Evolutionary conservation across 805 yeast species (phyloP).

Genomic region (Kazachstania kunashirensis): DNA sequence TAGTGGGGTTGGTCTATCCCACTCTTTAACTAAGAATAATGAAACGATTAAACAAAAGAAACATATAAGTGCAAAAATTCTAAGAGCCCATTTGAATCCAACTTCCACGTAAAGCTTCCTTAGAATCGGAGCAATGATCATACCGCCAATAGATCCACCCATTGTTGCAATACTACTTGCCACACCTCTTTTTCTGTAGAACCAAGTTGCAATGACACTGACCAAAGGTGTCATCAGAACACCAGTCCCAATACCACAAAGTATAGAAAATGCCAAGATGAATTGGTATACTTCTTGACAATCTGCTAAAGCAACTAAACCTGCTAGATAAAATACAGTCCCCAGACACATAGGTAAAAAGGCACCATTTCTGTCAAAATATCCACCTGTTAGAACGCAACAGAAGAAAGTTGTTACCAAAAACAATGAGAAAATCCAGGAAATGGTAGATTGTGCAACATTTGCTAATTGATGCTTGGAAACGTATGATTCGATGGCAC

Average conservation of each 20-base stretch:
- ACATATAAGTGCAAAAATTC: conserved; percentile 43
- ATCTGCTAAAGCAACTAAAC: conserved; percentile 48
- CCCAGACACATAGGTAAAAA: conserved; percentile 37
- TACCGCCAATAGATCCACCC: conserved; percentile 54
- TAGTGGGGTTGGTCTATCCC: conserved; percentile 24
- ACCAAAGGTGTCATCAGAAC: conserved; percentile 52
- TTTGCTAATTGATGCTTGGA: conserved; percentile 42
- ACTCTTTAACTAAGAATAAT: conserved; percentile 33
- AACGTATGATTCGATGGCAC: conserved; percentile 59
- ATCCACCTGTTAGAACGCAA: conserved; percentile 46
- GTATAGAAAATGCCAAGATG: conserved; percentile 46
- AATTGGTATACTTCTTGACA: conserved; percentile 50
- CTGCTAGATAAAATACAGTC: conserved; percentile 38
- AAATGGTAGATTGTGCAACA: conserved; percentile 40
- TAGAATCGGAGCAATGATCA: conserved; percentile 45
- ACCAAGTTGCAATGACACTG: conserved; percentile 60
- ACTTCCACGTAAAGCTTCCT: conserved; percentile 39
- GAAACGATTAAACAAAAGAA: conserved; percentile 32
- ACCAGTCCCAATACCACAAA: conserved; percentile 51
- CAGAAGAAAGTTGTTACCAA: conserved; percentile 43
- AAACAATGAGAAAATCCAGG: conserved; percentile 63
- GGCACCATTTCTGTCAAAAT: conserved; percentile 57
- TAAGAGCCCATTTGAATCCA: conserved; percentile 53
- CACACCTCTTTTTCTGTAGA: conserved; percentile 46
- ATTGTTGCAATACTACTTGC: conserved; percentile 43